Evolutionary conservation across 2,329 filamentous ascomycete species (phyloP).

Genomic region (Cladosporium phlei): DNA sequence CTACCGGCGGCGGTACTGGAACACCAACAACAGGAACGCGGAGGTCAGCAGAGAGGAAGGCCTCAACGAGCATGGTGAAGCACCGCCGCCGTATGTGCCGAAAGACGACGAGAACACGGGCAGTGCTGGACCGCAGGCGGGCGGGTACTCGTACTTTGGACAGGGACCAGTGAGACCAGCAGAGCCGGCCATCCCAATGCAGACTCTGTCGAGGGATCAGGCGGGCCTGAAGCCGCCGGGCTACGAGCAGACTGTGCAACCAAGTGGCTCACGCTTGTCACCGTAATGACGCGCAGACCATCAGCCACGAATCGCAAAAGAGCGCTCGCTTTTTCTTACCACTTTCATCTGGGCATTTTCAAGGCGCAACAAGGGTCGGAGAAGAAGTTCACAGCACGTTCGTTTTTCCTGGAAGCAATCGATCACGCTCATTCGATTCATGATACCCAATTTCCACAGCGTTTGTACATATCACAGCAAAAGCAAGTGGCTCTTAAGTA

Average conservation of each 20-base stretch:
- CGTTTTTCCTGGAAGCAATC: not conserved
- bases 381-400: not conserved
- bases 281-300: no score
- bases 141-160: not conserved
- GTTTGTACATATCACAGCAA: not conserved
- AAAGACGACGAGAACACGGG: conserved; percentile 26
- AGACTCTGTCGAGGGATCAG: conserved; percentile 35
- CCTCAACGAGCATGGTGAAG: conserved; percentile 59
- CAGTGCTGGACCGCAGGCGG: not conserved
- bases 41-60: conserved; percentile 47
- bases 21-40: conserved; percentile 16
- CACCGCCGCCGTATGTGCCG: conserved; percentile 57
- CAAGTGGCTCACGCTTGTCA: not conserved
- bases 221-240: conserved; percentile 38
- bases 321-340: no score
- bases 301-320: not conserved
- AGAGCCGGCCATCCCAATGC: conserved; percentile 33
- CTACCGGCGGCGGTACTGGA: conserved; percentile 26
- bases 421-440: not conserved
- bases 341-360: no score
- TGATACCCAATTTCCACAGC: conserved; percentile 4
- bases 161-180: conserved; percentile 3
- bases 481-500: no score
- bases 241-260: conserved; percentile 32
- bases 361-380: no score